phyloP scores from a whole-genome alignment of 768 basidiomycete species.

The Mycena alexandri region DNA sequence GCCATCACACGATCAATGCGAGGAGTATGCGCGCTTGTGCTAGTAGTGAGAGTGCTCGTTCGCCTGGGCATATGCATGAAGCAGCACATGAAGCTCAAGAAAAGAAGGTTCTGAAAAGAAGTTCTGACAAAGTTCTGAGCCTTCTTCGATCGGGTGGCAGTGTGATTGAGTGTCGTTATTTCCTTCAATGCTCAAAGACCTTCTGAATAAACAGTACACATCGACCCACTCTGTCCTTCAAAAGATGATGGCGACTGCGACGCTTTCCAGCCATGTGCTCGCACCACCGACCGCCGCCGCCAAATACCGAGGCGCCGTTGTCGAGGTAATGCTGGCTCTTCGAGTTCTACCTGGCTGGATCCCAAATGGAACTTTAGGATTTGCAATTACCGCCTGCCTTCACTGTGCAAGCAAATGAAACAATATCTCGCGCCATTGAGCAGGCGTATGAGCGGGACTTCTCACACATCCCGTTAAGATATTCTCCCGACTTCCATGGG shows the following conservation, averaged over 20 bases:
- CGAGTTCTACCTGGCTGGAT: not conserved
- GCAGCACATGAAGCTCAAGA: too few relatives aligned
- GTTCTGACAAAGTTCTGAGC: too few relatives aligned
- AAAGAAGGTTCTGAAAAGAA: too few relatives aligned
- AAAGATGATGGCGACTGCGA: slow-evolving; percentile 20
- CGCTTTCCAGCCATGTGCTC: slow-evolving; percentile 6
- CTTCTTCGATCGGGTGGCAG: too few relatives aligned
- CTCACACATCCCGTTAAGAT: slow-evolving; percentile 86
- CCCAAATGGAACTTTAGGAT: slow-evolving; percentile 58
- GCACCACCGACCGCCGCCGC: slow-evolving; percentile 2
- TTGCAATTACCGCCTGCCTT: slow-evolving; percentile 91
- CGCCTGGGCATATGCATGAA: too few relatives aligned
- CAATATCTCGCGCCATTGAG: slow-evolving; percentile 82
- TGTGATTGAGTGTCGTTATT: too few relatives aligned
- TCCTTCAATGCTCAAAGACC: too few relatives aligned
- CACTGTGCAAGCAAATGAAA: slow-evolving; percentile 77
- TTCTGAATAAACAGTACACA: too few relatives aligned
- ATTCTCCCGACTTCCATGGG: not conserved
- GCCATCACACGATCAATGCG: too few relatives aligned
- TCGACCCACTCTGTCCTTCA: too few relatives aligned
- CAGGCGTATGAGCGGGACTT: slow-evolving; percentile 95
- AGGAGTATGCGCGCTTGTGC: too few relatives aligned
- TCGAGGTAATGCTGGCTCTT: slow-evolving; percentile 11
- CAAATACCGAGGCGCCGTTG: slow-evolving; percentile 30
- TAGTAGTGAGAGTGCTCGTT: too few relatives aligned